Base-by-base conservation (phyloP, 179 eudicot species). In the Vitellaria paradoxa region DNA sequence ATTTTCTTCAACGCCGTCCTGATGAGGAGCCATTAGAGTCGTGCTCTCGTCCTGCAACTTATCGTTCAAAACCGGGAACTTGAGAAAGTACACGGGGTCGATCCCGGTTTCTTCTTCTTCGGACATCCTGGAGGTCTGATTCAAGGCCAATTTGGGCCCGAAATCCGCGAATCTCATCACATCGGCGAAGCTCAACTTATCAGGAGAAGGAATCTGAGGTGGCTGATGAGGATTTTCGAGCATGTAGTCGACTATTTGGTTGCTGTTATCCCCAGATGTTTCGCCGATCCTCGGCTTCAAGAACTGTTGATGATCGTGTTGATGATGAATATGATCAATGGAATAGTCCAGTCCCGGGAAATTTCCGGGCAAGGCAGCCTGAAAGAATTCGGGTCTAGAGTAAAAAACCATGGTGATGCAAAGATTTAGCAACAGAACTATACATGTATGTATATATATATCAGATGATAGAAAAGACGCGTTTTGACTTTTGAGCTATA, bases 111-210 rank as follows among this genome's bases (percentile, higher is more conserved):
- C 83, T 62, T 84, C 88, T 60, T 86, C 86, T 45, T 86, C 82
- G 0, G 82, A 17, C 2, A 60, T 60, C 67, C 70, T 85, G 59
- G 45, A 42, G 45, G 84, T 23, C 59, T 88, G 88, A 18, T 86
- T 84, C 61, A 92, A 78, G 17, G 84, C 92, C 74, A 94, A 73
- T 75, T 86, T 92, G 0, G 96, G 96, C 23, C 98, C 97, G 56
- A 92, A 89, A 83, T 94, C 96, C 1, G 92, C 93, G 79, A 94
- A 90, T 70, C 91, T 97, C 93, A 91, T 92, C 59, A 88, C 94
- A 80, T 94, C 98, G 1, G 94, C 92, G 71, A 92, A 92, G 75
- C 89, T 89, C 79, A 86, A 60, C 72, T 82, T 86, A 23, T 86
- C 86, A 7, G 87, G 78, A 71, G 87, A 74, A 2, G 82, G 37